Percentiles rank a stretch among this genome's conserved stretches.
Evolutionary conservation across 2,329 filamentous ascomycete species (phyloP).

Genomic region (Fusarium pseudoanthophilum): DNA sequence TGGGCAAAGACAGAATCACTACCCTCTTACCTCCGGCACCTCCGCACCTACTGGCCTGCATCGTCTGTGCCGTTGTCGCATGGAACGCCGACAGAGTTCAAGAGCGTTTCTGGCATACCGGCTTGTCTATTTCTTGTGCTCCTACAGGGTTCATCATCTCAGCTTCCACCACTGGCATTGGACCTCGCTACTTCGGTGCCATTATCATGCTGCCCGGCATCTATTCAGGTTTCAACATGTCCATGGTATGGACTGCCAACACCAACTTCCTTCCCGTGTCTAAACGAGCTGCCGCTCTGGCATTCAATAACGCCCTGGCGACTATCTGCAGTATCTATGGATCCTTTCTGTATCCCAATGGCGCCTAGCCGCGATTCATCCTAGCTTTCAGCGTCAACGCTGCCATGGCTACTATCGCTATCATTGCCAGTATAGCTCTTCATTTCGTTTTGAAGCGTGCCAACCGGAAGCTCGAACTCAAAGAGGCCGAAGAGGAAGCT

Average conservation of each 20-base stretch:
- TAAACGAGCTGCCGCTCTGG: conserved; percentile 4
- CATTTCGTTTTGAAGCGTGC: not conserved
- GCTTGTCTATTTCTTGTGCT: conserved; percentile 40
- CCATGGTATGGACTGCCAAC: conserved; percentile 6
- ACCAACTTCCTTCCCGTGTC: not conserved
- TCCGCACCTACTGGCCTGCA: conserved; percentile 22
- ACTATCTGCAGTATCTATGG: conserved; percentile 3
- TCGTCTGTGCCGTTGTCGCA: conserved; percentile 54
- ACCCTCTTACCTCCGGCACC: conserved; percentile 20
- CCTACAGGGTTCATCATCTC: conserved; percentile 1
- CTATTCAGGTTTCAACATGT: conserved; percentile 2
- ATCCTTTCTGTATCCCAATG: not conserved
- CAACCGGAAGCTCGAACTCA: not conserved
- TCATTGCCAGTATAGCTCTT: not conserved
- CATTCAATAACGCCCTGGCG: not conserved
- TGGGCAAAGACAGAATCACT: conserved; percentile 12
- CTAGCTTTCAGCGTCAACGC: not conserved
- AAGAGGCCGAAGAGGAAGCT: not conserved
- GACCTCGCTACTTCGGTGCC: not conserved
- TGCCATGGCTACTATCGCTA: not conserved
- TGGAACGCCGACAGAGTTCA: conserved; percentile 57
- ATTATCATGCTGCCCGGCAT: conserved; percentile 13
- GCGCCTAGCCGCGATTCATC: not conserved
- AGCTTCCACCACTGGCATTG: not conserved
- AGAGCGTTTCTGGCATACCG: conserved; percentile 59